Base-by-base conservation (phyloP, 164 flowering plant genomes). In the Vitis labrusca region DNA sequence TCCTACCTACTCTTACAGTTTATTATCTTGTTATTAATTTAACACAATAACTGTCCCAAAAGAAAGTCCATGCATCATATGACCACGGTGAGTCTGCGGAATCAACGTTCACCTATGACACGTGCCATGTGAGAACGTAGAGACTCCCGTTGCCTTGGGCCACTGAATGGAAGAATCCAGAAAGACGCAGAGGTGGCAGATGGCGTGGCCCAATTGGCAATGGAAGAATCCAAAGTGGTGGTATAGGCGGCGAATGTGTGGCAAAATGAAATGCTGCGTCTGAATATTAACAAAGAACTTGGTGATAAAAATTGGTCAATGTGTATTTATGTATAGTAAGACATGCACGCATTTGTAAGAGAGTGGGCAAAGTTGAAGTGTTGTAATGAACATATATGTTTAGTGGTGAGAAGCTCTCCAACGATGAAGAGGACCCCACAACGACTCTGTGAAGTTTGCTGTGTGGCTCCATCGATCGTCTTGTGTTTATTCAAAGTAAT, bases 271-370 rank as follows among this genome's bases (percentile, higher is more conserved):
- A 55, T 56, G 23, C n/a, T 63, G 3, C 68, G 73, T 70, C 27
- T 23, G 8, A 47, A 37, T 63, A 23, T 44, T 17, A 15, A 19
- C 65, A 63, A 47, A 65, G 30, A 16, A 65, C 16, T 8, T 30
- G 2, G 2, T 3, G 44, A 37, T 37, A 70, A 62, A 29, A 70
- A 37, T 37, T 37, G 7, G 7, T 37, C 7, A 0, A 0, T 5
- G 7, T 37, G 44, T 37, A 37, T 3, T 37, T 3, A 37, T 37
- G 5, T 37, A 37, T 62, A 8, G 3, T 48, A 13, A 70, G 55
- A 70, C 54, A 13, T 52, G 32, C 61, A 62, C 72, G 66, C 53
- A 11, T 70, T 19, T 52, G 49, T 15, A 37, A 10, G 64, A 37
- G 48, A 37, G 44, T 37, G 44, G 44, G 44, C 44, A 37, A 37